Conservation (phyloP, 2,329 filamentous ascomycete genomes). For the Chaetomium strumarium region DNA sequence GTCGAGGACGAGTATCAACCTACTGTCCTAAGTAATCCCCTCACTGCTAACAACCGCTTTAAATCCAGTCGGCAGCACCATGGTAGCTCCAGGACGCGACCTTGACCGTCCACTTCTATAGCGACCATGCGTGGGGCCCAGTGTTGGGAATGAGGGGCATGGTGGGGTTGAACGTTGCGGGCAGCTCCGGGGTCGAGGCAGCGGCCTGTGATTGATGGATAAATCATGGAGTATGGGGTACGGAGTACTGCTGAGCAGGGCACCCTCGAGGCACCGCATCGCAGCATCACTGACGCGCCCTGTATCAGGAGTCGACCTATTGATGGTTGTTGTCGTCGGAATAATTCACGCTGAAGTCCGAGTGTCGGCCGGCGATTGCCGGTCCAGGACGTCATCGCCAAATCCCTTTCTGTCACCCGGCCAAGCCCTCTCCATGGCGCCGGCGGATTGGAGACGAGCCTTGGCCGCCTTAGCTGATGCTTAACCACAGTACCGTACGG, state of each 20-base stretch:
- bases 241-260: neutral
- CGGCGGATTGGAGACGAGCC: neutral
- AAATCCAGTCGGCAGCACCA: neutral
- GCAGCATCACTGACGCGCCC: neutral
- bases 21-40: slow-evolving; percentile 4
- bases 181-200: neutral
- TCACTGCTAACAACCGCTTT: neutral
- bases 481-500: too few relatives aligned
- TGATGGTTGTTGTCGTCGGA: neutral
- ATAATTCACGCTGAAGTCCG: neutral
- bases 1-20: neutral
- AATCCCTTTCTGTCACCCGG: neutral
- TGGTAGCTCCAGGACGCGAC: slow-evolving; percentile 3
- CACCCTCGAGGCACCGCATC: too few relatives aligned
- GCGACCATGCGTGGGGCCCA: slow-evolving; percentile 2
- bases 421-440: neutral
- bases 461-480: neutral
- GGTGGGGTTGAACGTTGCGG: slow-evolving; percentile 14
- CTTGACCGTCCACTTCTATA: slow-evolving; percentile 1
- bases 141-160: slow-evolving; percentile 18
- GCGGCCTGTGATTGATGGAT: slow-evolving; percentile 24
- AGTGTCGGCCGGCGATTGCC: neutral
- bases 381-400: too few relatives aligned
- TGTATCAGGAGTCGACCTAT: neutral
- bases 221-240: slow-evolving; percentile 12